Conservation (phyloP, 139 green algal species). For the Coccomyxa sp. region DNA sequence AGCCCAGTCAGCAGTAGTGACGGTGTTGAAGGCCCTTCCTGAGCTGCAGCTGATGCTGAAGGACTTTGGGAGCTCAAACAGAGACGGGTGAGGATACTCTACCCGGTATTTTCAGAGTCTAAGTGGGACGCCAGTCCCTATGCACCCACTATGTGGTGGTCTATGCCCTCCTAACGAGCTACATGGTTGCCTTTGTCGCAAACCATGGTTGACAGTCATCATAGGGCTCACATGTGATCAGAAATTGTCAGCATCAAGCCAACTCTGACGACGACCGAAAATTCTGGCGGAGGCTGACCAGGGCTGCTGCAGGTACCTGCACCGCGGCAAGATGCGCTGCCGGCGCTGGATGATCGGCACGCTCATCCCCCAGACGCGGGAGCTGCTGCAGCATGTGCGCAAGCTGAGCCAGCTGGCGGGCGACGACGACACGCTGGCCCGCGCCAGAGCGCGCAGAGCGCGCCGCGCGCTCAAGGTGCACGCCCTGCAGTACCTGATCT, state of each 20-base stretch:
- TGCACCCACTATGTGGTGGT: no score
- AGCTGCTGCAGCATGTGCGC: slow-evolving; percentile 20
- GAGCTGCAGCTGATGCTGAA: slow-evolving; percentile 5
- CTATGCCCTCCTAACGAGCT: no score
- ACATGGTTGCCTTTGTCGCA: no score
- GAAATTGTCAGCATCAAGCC: no score
- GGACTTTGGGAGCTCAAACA: neutral
- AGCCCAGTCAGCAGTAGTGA: neutral
- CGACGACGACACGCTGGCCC: neutral
- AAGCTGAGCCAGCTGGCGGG: slow-evolving; percentile 7
- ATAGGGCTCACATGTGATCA: no score
- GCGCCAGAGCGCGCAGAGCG: slow-evolving; percentile 6
- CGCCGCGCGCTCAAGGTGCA: slow-evolving; percentile 9
- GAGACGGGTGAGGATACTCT: slow-evolving; percentile 4
- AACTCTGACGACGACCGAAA: no score
- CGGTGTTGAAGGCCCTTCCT: neutral
- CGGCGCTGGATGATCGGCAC: neutral
- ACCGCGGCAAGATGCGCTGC: slow-evolving; percentile 15
- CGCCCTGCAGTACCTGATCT: neutral
- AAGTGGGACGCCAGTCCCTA: no score
- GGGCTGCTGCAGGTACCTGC: neutral
- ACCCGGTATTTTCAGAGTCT: neutral
- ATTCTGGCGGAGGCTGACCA: neutral
- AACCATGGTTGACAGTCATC: no score
- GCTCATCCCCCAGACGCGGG: slow-evolving; percentile 9